phyloP scores from a whole-genome alignment of 2,329 filamentous ascomycete species.

The Diplodia mutila region DNA sequence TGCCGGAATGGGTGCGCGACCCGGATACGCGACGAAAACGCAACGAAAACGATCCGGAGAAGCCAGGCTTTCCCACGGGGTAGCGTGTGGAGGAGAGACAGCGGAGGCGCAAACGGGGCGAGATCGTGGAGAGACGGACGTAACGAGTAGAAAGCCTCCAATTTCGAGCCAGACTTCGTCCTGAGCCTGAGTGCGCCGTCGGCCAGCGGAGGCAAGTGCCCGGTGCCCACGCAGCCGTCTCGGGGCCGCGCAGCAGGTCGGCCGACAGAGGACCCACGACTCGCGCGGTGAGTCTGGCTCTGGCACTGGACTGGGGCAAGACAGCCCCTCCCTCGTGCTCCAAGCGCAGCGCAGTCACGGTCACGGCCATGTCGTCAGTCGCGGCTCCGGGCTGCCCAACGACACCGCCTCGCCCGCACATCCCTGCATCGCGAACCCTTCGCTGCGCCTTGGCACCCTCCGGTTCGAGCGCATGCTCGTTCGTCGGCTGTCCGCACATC shows the following conservation, averaged over 20 bases:
- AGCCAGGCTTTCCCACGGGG: constrained; percentile 12
- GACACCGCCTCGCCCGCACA: neutral
- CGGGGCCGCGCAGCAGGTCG: neutral
- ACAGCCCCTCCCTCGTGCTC: neutral
- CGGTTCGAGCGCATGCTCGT: neutral
- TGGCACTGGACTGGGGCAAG: neutral
- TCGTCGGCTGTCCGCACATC: neutral
- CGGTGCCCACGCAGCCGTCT: neutral
- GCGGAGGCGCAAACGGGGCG: neutral
- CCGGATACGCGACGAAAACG: constrained; percentile 22
- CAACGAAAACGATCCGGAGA: constrained; percentile 25
- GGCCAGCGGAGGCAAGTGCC: neutral
- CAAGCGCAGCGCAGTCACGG: neutral
- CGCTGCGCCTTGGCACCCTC: neutral
- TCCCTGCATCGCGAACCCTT: neutral
- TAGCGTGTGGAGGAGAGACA: constrained; percentile 11
- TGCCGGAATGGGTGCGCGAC: neutral
- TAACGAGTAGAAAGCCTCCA: neutral
- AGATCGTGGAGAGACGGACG: constrained; percentile 6
- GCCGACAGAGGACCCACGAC: neutral
- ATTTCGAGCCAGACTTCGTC: neutral
- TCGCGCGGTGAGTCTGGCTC: neutral
- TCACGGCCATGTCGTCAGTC: neutral
- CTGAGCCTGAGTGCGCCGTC: neutral
- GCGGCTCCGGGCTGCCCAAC: neutral